phyloP scores from a whole-genome alignment of 495 filamentous ascomycete genomes.

The Talaromyces nanjingensis region DNA sequence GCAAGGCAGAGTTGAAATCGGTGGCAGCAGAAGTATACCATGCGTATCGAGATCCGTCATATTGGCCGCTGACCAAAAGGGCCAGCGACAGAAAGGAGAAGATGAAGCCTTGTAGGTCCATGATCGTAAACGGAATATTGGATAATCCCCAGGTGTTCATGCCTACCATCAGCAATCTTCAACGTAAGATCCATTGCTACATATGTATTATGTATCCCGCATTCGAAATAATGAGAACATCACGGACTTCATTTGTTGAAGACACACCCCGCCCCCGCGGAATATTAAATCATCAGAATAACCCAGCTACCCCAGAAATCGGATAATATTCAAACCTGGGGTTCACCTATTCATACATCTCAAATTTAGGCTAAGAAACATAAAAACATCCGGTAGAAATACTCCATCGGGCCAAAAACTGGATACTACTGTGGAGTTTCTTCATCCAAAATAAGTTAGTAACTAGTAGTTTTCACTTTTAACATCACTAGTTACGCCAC shows the following conservation, averaged over 20 bases:
- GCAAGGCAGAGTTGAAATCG: slow-evolving; percentile 9
- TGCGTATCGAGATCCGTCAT: neutral
- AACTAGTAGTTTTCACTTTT: neutral
- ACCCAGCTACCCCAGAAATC: neutral
- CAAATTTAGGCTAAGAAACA: neutral
- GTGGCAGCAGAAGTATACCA: slow-evolving; percentile 3
- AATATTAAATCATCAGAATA: neutral
- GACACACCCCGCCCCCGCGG: neutral
- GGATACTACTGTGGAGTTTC: neutral
- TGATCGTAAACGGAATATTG: neutral
- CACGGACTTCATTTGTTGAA: neutral
- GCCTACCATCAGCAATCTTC: neutral
- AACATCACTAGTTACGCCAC: neutral
- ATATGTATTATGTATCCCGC: neutral
- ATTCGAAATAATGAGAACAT: neutral
- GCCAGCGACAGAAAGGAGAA: neutral
- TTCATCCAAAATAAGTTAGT: neutral
- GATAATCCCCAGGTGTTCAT: neutral
- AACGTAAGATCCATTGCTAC: neutral
- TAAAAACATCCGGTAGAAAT: neutral
- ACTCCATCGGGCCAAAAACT: neutral
- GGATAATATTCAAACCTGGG: neutral
- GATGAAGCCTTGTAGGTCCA: neutral
- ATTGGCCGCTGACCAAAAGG: neutral
- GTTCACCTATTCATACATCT: neutral